Conservation (phyloP, 1,284 basidiomycete genomes). For the Cutaneotrichosporon sp. region DNA sequence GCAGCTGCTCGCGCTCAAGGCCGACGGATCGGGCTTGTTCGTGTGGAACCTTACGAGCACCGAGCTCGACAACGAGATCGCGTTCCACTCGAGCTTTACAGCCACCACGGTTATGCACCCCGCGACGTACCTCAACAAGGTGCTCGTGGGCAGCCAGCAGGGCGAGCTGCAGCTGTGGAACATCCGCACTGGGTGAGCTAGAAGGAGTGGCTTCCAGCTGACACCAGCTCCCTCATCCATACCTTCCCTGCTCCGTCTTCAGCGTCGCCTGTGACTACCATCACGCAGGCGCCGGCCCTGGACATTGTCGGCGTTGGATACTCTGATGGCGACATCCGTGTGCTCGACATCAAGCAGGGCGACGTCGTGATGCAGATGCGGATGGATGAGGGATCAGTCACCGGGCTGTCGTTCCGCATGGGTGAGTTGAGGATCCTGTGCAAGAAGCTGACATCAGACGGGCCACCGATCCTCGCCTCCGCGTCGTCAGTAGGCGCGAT, state of each 20-base stretch:
- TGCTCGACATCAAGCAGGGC: constrained; percentile 88
- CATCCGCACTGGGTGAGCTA: constrained; percentile 71
- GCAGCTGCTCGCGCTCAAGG: constrained; percentile 74
- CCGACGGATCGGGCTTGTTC: constrained; percentile 76
- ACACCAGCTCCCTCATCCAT: constrained; percentile 55
- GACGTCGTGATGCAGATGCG: constrained; percentile 84
- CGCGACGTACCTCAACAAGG: constrained; percentile 95
- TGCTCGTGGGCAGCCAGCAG: constrained; percentile 78
- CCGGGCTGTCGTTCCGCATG: constrained; percentile 79
- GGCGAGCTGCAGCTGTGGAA: constrained; percentile 95
- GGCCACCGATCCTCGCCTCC: constrained; percentile 81
- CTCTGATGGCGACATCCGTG: constrained; percentile 78
- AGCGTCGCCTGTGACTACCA: constrained; percentile 65
- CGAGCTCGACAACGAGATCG: constrained; percentile 57
- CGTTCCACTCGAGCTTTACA: constrained; percentile 66
- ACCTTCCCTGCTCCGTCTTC: constrained; percentile 53
- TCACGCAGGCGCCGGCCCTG: constrained; percentile 91
- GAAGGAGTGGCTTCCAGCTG: too few species aligned
- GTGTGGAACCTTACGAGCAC: constrained; percentile 68
- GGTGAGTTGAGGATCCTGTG: constrained; percentile 62
- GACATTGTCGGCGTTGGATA: constrained; percentile 94
- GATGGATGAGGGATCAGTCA: constrained; percentile 74
- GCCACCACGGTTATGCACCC: constrained; percentile 87
- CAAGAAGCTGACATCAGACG: constrained; percentile 59
- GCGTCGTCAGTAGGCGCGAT: constrained; percentile 83